Conservation (phyloP, 1,284 basidiomycete species). For the Inonotus hispidus region DNA sequence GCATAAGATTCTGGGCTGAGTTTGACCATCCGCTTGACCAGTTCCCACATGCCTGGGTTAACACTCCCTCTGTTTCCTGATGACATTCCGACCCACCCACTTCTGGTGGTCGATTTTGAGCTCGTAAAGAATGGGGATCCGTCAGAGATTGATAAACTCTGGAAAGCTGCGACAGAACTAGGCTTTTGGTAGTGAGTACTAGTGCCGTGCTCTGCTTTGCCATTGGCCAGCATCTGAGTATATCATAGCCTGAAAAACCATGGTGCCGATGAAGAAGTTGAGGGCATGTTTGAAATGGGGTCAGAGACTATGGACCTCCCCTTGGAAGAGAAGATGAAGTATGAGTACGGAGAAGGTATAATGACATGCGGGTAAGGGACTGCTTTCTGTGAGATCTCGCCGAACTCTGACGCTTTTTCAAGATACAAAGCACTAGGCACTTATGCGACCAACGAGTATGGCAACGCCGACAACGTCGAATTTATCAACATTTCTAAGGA, state of each 20-base stretch:
- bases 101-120: constrained; percentile 46
- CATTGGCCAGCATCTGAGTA: background rate
- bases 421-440: constrained; percentile 64
- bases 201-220: background rate
- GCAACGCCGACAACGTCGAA: constrained; percentile 50
- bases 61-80: constrained; percentile 40
- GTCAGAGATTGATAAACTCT: constrained; percentile 40
- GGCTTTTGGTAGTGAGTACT: constrained; percentile 54
- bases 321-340: constrained; percentile 56
- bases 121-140: constrained; percentile 34
- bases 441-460: constrained; percentile 55
- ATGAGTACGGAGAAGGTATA: constrained; percentile 59
- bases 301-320: constrained; percentile 52
- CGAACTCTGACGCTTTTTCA: background rate
- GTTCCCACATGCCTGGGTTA: constrained; percentile 9
- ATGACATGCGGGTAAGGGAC: constrained; percentile 52
- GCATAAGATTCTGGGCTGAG: background rate
- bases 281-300: constrained; percentile 57
- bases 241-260: constrained; percentile 52
- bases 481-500: constrained; percentile 67
- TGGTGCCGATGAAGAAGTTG: constrained; percentile 44
- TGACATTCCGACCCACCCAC: constrained; percentile 36
- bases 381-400: background rate
- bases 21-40: background rate
- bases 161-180: constrained; percentile 45